Conservation (phyloP, 2,329 filamentous ascomycete genomes). For the Sporothrix luriei region DNA sequence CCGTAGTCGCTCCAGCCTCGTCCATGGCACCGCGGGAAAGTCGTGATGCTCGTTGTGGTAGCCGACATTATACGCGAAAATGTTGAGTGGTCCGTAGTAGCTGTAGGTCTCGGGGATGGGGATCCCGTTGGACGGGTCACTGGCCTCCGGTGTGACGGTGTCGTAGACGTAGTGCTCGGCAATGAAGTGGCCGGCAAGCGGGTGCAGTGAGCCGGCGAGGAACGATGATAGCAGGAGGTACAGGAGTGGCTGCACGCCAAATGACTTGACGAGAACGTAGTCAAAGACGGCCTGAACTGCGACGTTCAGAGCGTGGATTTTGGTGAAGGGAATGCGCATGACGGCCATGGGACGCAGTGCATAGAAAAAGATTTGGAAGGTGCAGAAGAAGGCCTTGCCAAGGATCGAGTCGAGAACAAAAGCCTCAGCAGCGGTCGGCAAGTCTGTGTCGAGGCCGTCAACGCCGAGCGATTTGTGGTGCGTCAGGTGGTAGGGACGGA, state of each 20-base stretch:
- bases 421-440: slow-evolving; percentile 89
- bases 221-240: slow-evolving; percentile 91
- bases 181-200: slow-evolving; percentile 96
- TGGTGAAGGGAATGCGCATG: slow-evolving; percentile 84
- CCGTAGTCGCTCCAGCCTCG: slow-evolving; percentile 74
- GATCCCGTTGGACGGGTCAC: slow-evolving; percentile 61
- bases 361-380: slow-evolving; percentile 99
- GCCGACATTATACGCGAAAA: slow-evolving; percentile 95
- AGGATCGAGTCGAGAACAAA: slow-evolving; percentile 91
- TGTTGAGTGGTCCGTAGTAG: slow-evolving; percentile 92
- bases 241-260: slow-evolving; percentile 66
- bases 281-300: slow-evolving; percentile 77
- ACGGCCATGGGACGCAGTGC: slow-evolving; percentile 93
- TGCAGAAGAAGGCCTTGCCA: slow-evolving; percentile 98
- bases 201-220: slow-evolving; percentile 89
- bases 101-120: slow-evolving; percentile 91
- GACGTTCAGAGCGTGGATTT: slow-evolving; percentile 82
- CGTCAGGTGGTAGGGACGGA: slow-evolving; percentile 96
- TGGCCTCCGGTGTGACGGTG: slow-evolving; percentile 58
- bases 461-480: slow-evolving; percentile 99
- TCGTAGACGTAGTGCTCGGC: slow-evolving; percentile 92
- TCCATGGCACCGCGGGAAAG: slow-evolving; percentile 97
- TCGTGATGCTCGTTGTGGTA: slow-evolving; percentile 99
- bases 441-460: slow-evolving; percentile 91
- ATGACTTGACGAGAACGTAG: slow-evolving; percentile 62